Conservation (phyloP, 768 basidiomycete genomes). For the Podaxis mareebaensis region DNA sequence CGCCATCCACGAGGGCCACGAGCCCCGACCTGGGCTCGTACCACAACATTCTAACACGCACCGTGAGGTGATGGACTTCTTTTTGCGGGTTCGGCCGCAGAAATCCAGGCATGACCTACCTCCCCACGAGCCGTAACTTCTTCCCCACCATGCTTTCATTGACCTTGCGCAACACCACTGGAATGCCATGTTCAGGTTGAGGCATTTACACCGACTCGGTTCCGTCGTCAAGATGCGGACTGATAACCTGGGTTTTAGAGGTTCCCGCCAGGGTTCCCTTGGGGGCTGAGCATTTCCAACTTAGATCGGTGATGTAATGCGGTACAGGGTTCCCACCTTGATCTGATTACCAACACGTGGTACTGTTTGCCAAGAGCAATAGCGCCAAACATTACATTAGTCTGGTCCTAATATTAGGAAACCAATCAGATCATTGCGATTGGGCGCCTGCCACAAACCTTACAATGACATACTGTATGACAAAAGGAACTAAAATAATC, state of each 20-base stretch:
- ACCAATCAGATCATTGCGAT: conserved; percentile 16
- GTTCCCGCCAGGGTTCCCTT: neutral
- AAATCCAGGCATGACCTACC: conserved; percentile 37
- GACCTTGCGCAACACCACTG: conserved; percentile 43
- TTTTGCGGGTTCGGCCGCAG: neutral
- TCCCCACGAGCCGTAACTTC: conserved; percentile 61
- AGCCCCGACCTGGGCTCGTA: conserved; percentile 52
- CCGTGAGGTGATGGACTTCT: conserved; percentile 12
- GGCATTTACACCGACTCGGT: conserved; percentile 37
- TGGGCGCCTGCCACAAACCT: neutral
- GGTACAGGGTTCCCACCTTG: neutral
- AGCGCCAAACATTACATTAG: conserved; percentile 8
- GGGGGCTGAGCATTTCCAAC: neutral
- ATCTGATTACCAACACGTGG: conserved; percentile 16
- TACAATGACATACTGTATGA: neutral
- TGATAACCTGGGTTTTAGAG: conserved; percentile 4
- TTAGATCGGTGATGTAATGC: neutral
- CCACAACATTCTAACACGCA: conserved; percentile 48
- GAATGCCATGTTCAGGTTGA: conserved; percentile 47
- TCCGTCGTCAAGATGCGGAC: neutral
- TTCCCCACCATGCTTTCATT: conserved; percentile 39
- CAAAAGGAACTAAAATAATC: neutral
- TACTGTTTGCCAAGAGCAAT: conserved; percentile 6
- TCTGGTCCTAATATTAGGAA: conserved; percentile 8
- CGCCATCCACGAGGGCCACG: conserved; percentile 49